phyloP scores from a whole-genome alignment of 2,329 filamentous ascomycete genomes.

The Epichloe brachyelytri region DNA sequence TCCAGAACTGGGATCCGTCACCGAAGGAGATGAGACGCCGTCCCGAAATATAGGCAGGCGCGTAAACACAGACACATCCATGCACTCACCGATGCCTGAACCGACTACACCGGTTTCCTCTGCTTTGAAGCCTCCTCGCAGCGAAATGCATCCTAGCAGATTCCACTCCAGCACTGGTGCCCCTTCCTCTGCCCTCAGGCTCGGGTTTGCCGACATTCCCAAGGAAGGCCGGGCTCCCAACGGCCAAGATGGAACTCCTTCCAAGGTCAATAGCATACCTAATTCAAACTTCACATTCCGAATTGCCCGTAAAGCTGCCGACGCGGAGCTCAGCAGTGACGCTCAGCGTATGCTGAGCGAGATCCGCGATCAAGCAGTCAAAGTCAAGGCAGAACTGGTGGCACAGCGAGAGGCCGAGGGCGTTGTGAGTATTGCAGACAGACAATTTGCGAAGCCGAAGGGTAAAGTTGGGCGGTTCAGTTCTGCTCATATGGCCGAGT shows the following conservation, averaged over 20 bases:
- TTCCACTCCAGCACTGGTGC: constrained; percentile 63
- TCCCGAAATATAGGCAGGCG: constrained; percentile 15
- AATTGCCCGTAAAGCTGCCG: constrained; percentile 42
- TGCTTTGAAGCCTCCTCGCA: constrained; percentile 54
- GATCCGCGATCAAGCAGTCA: constrained; percentile 57
- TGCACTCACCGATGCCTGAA: constrained; percentile 23
- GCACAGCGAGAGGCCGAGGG: constrained; percentile 46
- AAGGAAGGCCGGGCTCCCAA: constrained; percentile 26
- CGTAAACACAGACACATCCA: constrained; percentile 12
- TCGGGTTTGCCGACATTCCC: constrained; percentile 72
- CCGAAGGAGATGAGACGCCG: constrained; percentile 29
- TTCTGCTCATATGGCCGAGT: constrained; percentile 72
- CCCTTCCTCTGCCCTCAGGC: constrained; percentile 64
- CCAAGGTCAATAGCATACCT: constrained; percentile 38
- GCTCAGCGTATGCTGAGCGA: constrained; percentile 50
- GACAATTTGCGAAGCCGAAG: constrained; percentile 70
- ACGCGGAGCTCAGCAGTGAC: constrained; percentile 45
- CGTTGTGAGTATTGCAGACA: constrained; percentile 27
- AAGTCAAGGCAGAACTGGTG: constrained; percentile 55
- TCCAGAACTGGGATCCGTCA: constrained; percentile 27
- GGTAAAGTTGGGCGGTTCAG: constrained; percentile 70
- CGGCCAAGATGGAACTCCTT: constrained; percentile 41
- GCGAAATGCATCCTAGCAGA: constrained; percentile 88
- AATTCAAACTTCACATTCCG: constrained; percentile 56
- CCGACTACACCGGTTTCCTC: constrained; percentile 50